Conservation (phyloP, 2,329 filamentous ascomycete genomes). For the Dothideomycetidae sp. region DNA sequence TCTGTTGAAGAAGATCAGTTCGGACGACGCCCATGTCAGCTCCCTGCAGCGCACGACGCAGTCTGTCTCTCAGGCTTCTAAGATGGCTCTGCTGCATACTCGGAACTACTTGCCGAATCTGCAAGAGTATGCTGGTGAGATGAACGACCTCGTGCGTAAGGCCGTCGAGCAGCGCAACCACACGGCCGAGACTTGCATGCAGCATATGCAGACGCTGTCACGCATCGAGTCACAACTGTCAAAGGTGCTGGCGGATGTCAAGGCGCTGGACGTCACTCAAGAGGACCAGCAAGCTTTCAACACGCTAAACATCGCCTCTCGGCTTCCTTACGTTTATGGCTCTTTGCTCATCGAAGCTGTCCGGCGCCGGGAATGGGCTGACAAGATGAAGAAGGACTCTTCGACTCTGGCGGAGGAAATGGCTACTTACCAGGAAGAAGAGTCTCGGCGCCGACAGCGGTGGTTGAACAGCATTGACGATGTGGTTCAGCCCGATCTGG, state of each 20-base stretch:
- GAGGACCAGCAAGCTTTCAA: conserved; percentile 72
- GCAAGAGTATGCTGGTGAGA: conserved; percentile 41
- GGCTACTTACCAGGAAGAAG: conserved; percentile 82
- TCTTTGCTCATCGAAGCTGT: conserved; percentile 78
- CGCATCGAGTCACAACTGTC: conserved; percentile 63
- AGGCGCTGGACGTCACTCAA: conserved; percentile 54
- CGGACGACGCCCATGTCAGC: conserved; percentile 67
- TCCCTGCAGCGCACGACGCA: conserved; percentile 54
- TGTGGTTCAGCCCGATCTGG: conserved; percentile 50
- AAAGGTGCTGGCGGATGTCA: conserved; percentile 57
- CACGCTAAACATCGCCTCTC: conserved; percentile 61
- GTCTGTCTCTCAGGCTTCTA: conserved; percentile 45
- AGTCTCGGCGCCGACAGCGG: conserved; percentile 71
- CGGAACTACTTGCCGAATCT: conserved; percentile 49
- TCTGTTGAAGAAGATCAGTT: conserved; percentile 71
- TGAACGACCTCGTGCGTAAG: conserved; percentile 39
- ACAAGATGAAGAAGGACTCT: conserved; percentile 80
- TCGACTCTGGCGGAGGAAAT: conserved; percentile 83
- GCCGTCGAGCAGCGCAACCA: conserved; percentile 50
- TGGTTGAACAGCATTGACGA: conserved; percentile 80
- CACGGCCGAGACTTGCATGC: conserved; percentile 49
- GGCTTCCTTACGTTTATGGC: conserved; percentile 79
- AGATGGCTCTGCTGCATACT: conserved; percentile 50
- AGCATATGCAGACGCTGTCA: conserved; percentile 71
- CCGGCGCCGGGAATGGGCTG: conserved; percentile 74